phyloP scores from a whole-genome alignment of 306 rosid species.

The Medicago arabica region DNA sequence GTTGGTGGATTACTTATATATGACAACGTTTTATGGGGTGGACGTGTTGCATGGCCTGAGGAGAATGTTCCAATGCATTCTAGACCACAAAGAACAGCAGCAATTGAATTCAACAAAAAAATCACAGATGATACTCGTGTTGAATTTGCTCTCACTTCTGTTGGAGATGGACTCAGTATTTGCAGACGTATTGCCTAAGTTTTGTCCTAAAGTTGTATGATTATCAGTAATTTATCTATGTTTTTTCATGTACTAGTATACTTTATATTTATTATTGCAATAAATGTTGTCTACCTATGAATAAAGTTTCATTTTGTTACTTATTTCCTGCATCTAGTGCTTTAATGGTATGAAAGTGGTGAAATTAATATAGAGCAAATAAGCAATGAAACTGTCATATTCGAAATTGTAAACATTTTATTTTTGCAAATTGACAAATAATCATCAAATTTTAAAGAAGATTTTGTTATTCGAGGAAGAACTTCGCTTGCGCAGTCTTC shows the following conservation, averaged over 20 bases:
- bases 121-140: constrained; percentile 46
- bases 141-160: constrained; percentile 46
- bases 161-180: constrained; percentile 51
- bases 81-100: constrained; percentile 3
- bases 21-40: constrained; percentile 58
- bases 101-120: constrained; percentile 42
- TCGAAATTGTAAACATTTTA: no score
- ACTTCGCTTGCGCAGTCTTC: no score
- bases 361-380: no score
- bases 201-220: not conserved
- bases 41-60: constrained; percentile 49
- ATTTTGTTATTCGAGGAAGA: no score
- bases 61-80: constrained; percentile 42
- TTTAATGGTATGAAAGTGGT: no score
- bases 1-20: constrained; percentile 56
- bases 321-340: no score
- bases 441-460: no score
- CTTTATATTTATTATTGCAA: not conserved
- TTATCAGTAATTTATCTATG: not conserved
- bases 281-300: not conserved
- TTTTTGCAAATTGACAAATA: no score
- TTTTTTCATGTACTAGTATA: not conserved
- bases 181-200: constrained; percentile 46
- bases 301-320: constrained; percentile 14
- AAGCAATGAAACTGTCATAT: no score